These are phyloP conservation scores for Neostapfia colusana DNA, from an alignment of 176 grass and related monocot species.

Conservation along the genomic window DNA sequence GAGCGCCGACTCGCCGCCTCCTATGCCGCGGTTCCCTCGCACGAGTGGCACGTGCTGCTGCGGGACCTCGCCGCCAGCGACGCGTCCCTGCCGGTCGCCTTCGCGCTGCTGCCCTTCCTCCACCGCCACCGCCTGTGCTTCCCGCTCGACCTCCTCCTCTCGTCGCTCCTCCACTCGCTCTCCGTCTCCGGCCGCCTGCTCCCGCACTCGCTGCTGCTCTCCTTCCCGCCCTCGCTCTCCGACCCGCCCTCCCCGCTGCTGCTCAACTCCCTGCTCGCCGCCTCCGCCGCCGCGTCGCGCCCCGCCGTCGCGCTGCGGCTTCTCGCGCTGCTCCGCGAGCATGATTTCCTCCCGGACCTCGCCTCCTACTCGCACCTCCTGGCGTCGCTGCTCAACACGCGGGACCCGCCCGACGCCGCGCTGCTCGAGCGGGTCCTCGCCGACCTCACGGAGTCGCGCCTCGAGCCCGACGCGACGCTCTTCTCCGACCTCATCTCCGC, in stretches of 20 bases:
- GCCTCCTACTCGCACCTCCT: constrained; percentile 79
- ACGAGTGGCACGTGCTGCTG: constrained; percentile 72
- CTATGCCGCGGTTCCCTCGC: constrained; percentile 65
- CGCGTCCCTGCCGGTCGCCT: constrained; percentile 65
- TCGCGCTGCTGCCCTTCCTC: constrained; percentile 72
- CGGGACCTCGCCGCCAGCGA: constrained; percentile 57
- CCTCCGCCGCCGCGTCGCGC: constrained; percentile 68
- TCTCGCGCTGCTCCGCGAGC: constrained; percentile 62
- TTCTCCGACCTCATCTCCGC: constrained; percentile 88
- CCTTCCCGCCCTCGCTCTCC: constrained; percentile 63
- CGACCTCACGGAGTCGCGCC: constrained; percentile 56
- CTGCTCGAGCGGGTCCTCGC: constrained; percentile 60
- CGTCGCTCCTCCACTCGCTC: constrained; percentile 76
- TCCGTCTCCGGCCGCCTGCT: constrained; percentile 58
- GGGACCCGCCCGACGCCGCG: constrained; percentile 68
- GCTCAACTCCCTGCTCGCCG: constrained; percentile 82
- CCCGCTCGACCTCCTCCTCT: constrained; percentile 82
- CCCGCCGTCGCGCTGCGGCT: constrained; percentile 71
- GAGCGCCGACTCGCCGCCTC: constrained; percentile 55
- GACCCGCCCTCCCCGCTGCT: constrained; percentile 73
- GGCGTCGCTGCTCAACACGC: constrained; percentile 77
- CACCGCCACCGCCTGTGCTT: constrained; percentile 91
- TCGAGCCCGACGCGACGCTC: constrained; percentile 81
- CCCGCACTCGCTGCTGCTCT: constrained; percentile 64
- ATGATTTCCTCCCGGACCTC: constrained; percentile 81